Evolutionary conservation across 83 land plant species (phyloP), one percentile per base, ranked within the genome.

Genomic region (Diphasiastrum complanatum): DNA sequence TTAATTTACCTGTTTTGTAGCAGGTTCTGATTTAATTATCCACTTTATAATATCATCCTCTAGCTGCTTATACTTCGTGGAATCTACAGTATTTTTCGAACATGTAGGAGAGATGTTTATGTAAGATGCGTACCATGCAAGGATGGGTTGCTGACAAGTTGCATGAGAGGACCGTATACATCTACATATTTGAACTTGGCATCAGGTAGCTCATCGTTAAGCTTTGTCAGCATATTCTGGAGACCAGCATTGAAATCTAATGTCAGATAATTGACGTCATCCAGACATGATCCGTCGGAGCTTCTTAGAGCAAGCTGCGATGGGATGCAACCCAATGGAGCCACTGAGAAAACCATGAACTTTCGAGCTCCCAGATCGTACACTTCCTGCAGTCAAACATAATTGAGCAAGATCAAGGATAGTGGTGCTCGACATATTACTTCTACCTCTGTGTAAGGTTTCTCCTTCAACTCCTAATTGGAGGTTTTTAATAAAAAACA

Each of bases 321-420:
- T 25, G 90, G 90, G 38, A 79, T 77, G 83, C 90, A 85, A 1
- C 90, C 90, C 18, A 85, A 71, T 0, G 90, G 90, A 33, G 86
- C 90, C 38, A 85, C 62, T 4, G 73, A 72, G 5, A 73, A 71
- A 2, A 85, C 75, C 14, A 79, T 33, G n/a, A 85, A 29, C 45
- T 79, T 85, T 54, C 86, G 63, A 5, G 81, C 89, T 23, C 89
- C 89, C 27, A 85, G 50, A 31, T 36, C 45, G 58, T 79, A 71
- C 47, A 85, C 32, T 45, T 71, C 45, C 89, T 85, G 56, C 56
- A 60, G 18, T 11, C 30, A 5, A 16, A 28, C n/a, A n/a, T n/a
- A n/a, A n/a, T n/a, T n/a, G n/a, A n/a, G n/a, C n/a, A n/a, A n/a
- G n/a, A n/a, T n/a, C n/a, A n/a, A n/a, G n/a, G n/a, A n/a, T n/a